phyloP scores from a whole-genome alignment of 1,139 yeast species.

The Debaryomyces sp. region DNA sequence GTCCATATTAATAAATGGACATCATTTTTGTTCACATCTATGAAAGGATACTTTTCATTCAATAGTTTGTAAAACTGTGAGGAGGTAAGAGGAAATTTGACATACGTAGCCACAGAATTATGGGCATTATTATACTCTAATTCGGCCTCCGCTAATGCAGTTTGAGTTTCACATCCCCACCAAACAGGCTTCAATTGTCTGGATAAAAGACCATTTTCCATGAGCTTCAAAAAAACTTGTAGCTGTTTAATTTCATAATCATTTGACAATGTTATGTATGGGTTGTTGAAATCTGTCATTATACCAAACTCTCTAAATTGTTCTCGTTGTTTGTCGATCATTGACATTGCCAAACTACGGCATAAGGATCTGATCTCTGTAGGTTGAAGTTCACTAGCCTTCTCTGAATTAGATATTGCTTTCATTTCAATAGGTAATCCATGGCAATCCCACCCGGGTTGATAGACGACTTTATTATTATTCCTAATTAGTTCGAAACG shows the following conservation, averaged over 20 bases:
- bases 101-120: slow-evolving; percentile 68
- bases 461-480: slow-evolving; percentile 66
- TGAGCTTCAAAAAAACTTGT: slow-evolving; percentile 64
- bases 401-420: slow-evolving; percentile 52
- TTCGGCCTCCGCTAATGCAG: slow-evolving; percentile 98
- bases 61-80: slow-evolving; percentile 9
- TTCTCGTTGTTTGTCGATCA: slow-evolving; percentile 63
- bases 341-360: slow-evolving; percentile 61
- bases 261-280: slow-evolving; percentile 73
- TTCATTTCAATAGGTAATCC: slow-evolving; percentile 95
- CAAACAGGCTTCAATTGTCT: slow-evolving; percentile 93
- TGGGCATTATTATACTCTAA: slow-evolving; percentile 81
- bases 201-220: slow-evolving; percentile 67
- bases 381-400: slow-evolving; percentile 32
- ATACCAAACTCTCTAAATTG: slow-evolving; percentile 74
- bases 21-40: slow-evolving; percentile 9
- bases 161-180: slow-evolving; percentile 94
- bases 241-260: slow-evolving; percentile 77
- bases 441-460: slow-evolving; percentile 99
- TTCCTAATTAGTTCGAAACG: slow-evolving; percentile 63
- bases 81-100: slow-evolving; percentile 60
- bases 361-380: slow-evolving; percentile 67
- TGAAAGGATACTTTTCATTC: slow-evolving; percentile 1
- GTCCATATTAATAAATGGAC: slow-evolving; percentile 76
- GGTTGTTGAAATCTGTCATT: slow-evolving; percentile 77